Evolutionary conservation across 192 early-diverging fungal genomes (phyloP), one percentile per base, ranked within the genome.

Genomic region (Lobosporangium transversale): DNA sequence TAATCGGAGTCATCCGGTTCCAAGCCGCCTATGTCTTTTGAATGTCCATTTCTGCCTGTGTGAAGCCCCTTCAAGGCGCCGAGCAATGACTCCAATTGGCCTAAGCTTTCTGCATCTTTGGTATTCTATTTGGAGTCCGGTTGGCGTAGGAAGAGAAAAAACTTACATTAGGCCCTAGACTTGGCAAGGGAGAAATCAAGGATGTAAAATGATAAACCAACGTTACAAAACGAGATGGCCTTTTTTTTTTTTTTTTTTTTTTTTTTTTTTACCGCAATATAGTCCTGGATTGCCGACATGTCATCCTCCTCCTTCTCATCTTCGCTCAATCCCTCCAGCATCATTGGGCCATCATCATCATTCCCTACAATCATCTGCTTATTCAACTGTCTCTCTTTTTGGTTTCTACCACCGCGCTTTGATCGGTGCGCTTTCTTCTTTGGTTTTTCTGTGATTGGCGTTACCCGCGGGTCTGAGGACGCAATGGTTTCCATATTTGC

Each of bases 381-480:
- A 30, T 50, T 56, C 35, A 56, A 42, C 42, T 67, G 73, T 32
- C 49, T 66, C 24, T 67, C 71, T 33, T 57, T 55, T 48, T 67
- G 64, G 5, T 67, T 76, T 18, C 29, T 53, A 5, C 73, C 73
- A 3, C 73, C 73, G 4, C 73, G 73, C 50, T 76, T 76, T 10
- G 73, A 76, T 27, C 73, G 73, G 36, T 76, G 73, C 0, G 73
- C 73, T 50, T 76, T 76, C 47, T 76, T 76, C 64, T 76, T 76
- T 14, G 49, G 52, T 2, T 65, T 58, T 32, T 24, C 57, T 26
- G 18, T 24, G 1, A 20, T 26, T 7, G 58, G 50, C 10, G 24
- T 24, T 9, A 29, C 27, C n/a, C 3, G 33, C 23, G 17, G 27
- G 17, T 47, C 35, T 37, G 17, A 27, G 21, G 47, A 4, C 0